Base-by-base conservation (phyloP, 306 rosid species). In the Vicia sativa region DNA sequence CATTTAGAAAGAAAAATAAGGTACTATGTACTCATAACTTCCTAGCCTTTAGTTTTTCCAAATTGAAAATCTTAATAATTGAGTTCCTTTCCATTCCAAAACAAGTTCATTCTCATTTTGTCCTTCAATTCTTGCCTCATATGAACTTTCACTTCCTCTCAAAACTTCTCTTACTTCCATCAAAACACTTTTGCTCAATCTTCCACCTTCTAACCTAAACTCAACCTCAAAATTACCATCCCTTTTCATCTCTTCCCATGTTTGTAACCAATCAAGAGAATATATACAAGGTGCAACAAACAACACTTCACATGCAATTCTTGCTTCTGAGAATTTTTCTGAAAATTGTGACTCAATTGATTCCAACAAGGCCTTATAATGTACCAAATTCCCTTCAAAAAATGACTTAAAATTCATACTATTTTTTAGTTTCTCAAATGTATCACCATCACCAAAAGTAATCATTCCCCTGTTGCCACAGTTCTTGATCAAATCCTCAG, bases 221-320 rank as follows among this genome's bases (percentile, higher is more conserved):
- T 39, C 77, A 5, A 5, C 23, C 0, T 63, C 42, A 52, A 78
- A 12, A 43, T 68, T 14, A 28, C 52, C 52, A 9, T 53, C 59
- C 6, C 65, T 74, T 66, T 53, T 69, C 29, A 68, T 68, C 52
- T 83, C 87, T 26, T 75, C 68, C 91, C 91, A 85, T 26, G 73
- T 77, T 14, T 69, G 62, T 5, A 80, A 64, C 89, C 86, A 85
- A 72, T 46, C 73, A 3, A 53, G 73, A 48, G 84, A 74, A 21
- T 87, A 85, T 3, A 87, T 31, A 18, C 19, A 63, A 15, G 91
- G 96, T 13, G 76, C 81, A 61, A 90, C 74, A 67, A 90, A 87
- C 7, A 78, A 31, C 39, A 65, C 52, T 50, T 87, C 91, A 64
- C 88, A 79, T 4, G 74, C 79, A 70, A 62, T 62, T 63, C 87